These are phyloP conservation scores for Hypoxylon sp. DNA, from an alignment of 2,329 filamentous ascomycete species.

Conservation along the genomic window DNA sequence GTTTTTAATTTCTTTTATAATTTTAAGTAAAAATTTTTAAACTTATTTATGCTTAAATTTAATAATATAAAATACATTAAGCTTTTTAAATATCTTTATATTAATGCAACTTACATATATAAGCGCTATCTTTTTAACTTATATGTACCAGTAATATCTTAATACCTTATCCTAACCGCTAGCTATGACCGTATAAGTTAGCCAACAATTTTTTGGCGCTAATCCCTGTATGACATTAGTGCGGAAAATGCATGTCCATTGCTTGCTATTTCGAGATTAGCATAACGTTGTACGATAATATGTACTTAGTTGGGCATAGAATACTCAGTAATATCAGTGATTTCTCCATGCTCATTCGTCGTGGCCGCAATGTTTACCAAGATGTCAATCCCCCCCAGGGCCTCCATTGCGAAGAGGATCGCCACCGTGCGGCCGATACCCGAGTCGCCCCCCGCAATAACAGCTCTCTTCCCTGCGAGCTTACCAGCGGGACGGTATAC, in stretches of 20 bases:
- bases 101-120: too few species aligned
- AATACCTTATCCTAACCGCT: too few species aligned
- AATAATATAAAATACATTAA: too few species aligned
- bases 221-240: too few species aligned
- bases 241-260: conserved; percentile 80
- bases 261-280: conserved; percentile 59
- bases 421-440: conserved; percentile 79
- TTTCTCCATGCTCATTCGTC: conserved; percentile 66
- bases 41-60: too few species aligned
- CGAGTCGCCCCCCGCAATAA: conserved; percentile 81
- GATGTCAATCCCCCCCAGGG: conserved; percentile 77
- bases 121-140: too few species aligned
- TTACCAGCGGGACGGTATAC: conserved; percentile 53
- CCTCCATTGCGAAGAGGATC: conserved; percentile 80
- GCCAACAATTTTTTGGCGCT: too few species aligned
- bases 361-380: conserved; percentile 69
- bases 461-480: conserved; percentile 73
- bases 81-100: too few species aligned
- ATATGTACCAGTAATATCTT: too few species aligned
- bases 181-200: too few species aligned
- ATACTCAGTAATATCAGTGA: conserved; percentile 72
- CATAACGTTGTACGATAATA: conserved; percentile 7
- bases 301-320: conserved; percentile 36
- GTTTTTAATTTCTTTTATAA: too few species aligned
- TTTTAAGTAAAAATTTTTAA: too few species aligned